Conservation (phyloP, 345 rosid species). For the Heritiera littoralis region DNA sequence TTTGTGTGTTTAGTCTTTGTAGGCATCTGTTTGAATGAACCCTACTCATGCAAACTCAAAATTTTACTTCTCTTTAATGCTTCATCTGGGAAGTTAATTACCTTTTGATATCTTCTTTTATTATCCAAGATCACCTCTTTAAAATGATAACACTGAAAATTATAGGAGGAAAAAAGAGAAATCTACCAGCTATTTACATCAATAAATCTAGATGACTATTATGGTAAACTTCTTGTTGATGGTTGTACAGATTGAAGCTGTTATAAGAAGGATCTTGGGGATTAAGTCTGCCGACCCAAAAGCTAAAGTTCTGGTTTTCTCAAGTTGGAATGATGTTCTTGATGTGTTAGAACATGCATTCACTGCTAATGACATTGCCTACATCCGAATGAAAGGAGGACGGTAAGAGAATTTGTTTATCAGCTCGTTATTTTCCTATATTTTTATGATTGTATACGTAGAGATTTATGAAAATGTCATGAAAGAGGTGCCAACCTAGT, state of each 20-base stretch:
- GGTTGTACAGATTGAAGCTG: conserved; percentile 75
- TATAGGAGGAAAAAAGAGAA: neutral
- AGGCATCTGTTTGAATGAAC: neutral
- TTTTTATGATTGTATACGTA: neutral
- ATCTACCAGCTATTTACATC: conserved; percentile 3
- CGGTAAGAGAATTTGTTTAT: conserved; percentile 46
- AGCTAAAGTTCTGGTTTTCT: conserved; percentile 91
- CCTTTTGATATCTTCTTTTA: conserved; percentile 1
- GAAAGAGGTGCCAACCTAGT: neutral
- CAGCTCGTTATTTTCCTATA: neutral
- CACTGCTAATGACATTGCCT: conserved; percentile 61
- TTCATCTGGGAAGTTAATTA: conserved; percentile 2
- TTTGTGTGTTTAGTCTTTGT: neutral
- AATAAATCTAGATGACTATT: conserved; percentile 3
- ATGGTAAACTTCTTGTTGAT: conserved; percentile 28
- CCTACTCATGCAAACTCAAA: neutral
- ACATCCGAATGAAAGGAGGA: conserved; percentile 92
- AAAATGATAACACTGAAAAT: neutral
- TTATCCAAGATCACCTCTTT: neutral
- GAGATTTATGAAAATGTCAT: neutral
- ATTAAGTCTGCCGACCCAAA: conserved; percentile 70
- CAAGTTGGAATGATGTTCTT: conserved; percentile 99
- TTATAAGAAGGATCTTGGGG: conserved; percentile 84
- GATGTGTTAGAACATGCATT: conserved; percentile 93
- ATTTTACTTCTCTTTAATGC: neutral